Evolutionary conservation across 345 rosid species (phyloP).

Genomic region (Adansonia digitata): DNA sequence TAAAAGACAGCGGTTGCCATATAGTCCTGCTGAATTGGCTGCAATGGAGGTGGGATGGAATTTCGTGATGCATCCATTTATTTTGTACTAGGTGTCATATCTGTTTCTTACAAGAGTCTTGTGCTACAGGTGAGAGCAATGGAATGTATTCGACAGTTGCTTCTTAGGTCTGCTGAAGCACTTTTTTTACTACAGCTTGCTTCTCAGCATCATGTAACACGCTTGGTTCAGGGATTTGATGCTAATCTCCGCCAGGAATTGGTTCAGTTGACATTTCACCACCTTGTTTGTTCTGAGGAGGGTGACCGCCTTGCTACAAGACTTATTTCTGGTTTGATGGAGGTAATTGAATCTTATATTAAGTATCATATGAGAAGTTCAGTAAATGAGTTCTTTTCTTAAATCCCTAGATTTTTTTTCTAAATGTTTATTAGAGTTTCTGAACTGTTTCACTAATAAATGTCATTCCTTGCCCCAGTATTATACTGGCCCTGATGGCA

Average conservation of each 20-base stretch:
- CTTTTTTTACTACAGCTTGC: conserved; percentile 85
- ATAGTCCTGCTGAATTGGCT: conserved; percentile 86
- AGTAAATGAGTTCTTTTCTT: neutral
- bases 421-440: neutral
- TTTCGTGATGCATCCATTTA: conserved; percentile 12
- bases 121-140: conserved; percentile 77
- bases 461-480: conserved; percentile 46
- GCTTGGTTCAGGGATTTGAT: conserved; percentile 84
- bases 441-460: conserved; percentile 6
- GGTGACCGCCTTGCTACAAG: conserved; percentile 88
- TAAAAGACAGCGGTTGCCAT: conserved; percentile 84
- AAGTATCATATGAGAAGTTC: neutral
- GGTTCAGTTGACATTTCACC: conserved; percentile 84
- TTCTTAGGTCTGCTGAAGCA: conserved; percentile 97
- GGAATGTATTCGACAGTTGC: conserved; percentile 95
- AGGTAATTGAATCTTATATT: conserved; percentile 45
- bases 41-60: conserved; percentile 71
- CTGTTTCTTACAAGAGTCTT: conserved; percentile 10
- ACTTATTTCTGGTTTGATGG: conserved; percentile 81
- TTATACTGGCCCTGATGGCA: conserved; percentile 96
- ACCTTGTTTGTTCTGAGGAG: conserved; percentile 89
- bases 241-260: conserved; percentile 51
- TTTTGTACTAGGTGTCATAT: conserved; percentile 12
- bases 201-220: conserved; percentile 78
- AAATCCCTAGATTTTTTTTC: neutral